Percentiles rank a stretch among this genome's conserved stretches.
These are phyloP conservation scores for Fusarium gaditjirri DNA, from an alignment of 2,329 filamentous ascomycete genomes.

Conservation along the genomic window DNA sequence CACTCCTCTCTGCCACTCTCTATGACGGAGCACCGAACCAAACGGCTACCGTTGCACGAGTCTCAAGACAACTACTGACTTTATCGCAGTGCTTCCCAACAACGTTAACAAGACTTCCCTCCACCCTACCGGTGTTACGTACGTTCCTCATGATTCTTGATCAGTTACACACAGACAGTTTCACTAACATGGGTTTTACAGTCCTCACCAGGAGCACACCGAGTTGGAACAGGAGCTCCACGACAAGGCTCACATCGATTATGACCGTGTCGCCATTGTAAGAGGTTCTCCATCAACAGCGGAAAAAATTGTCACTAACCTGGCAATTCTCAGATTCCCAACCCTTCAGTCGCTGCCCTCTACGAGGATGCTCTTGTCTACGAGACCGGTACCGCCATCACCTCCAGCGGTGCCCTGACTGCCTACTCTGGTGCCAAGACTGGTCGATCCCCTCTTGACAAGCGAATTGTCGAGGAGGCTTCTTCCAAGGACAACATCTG, in stretches of 20 bases:
- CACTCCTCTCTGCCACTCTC: slow-evolving; percentile 3
- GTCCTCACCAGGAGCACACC: slow-evolving; percentile 88
- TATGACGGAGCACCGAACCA: slow-evolving; percentile 8
- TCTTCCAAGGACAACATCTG: slow-evolving; percentile 92
- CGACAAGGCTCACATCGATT: slow-evolving; percentile 98
- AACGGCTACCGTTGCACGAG: not conserved
- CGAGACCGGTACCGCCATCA: slow-evolving; percentile 97
- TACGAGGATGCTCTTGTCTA: slow-evolving; percentile 99
- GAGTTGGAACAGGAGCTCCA: slow-evolving; percentile 97
- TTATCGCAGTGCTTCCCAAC: slow-evolving; percentile 61
- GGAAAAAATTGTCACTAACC: slow-evolving; percentile 17
- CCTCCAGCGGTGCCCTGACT: slow-evolving; percentile 91
- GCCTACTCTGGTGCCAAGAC: slow-evolving; percentile 99
- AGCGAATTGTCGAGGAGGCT: slow-evolving; percentile 94
- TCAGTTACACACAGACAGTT: slow-evolving; percentile 11
- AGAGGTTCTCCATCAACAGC: slow-evolving; percentile 48
- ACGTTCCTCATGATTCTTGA: slow-evolving; percentile 56
- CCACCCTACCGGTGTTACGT: slow-evolving; percentile 91
- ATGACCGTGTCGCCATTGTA: slow-evolving; percentile 97
- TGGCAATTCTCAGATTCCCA: slow-evolving; percentile 70
- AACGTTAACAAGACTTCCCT: slow-evolving; percentile 91
- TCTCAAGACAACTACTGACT: slow-evolving; percentile 35
- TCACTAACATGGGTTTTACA: slow-evolving; percentile 54
- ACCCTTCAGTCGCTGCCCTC: slow-evolving; percentile 92
- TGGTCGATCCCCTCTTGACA: slow-evolving; percentile 94